These are phyloP conservation scores for Mycena maculata DNA, from an alignment of 768 basidiomycete species.

Conservation along the genomic window DNA sequence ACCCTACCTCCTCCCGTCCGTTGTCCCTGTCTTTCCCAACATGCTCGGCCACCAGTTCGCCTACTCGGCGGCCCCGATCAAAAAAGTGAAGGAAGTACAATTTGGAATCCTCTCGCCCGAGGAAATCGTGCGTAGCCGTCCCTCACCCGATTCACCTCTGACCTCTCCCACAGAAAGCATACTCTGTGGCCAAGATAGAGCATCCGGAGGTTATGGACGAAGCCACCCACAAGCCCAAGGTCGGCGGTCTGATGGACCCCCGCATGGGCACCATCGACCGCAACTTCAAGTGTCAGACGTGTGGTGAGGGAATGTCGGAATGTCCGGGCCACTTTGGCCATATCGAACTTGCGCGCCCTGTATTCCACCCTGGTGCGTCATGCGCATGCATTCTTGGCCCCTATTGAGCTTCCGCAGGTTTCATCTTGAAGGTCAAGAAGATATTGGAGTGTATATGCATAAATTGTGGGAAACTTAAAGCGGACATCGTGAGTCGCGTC, in stretches of 20 bases:
- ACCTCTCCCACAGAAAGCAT: conserved; percentile 83
- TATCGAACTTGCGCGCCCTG: conserved; percentile 96
- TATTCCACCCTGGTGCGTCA: conserved; percentile 91
- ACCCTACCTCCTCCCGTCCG: conserved; percentile 21
- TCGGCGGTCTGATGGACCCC: conserved; percentile 96
- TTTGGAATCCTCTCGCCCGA: conserved; percentile 99
- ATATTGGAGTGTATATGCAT: conserved; percentile 99
- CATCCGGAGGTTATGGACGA: conserved; percentile 99
- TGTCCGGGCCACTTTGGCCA: conserved; percentile 99
- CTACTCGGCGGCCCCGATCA: conserved; percentile 92
- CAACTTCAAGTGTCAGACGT: conserved; percentile 99
- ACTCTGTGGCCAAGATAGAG: conserved; percentile 98
- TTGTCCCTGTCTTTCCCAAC: conserved; percentile 38
- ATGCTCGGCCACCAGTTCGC: conserved; percentile 94
- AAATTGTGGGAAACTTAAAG: conserved; percentile 97
- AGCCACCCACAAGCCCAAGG: conserved; percentile 87
- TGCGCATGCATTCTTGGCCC: background rate
- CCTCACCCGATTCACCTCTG: conserved; percentile 28
- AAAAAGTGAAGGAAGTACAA: conserved; percentile 97
- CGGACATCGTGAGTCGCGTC: conserved; percentile 92
- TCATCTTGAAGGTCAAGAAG: conserved; percentile 99
- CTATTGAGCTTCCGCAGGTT: conserved; percentile 65
- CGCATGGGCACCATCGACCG: conserved; percentile 98
- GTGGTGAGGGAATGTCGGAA: conserved; percentile 99
- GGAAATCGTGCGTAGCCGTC: conserved; percentile 83